Evolutionary conservation across 768 basidiomycete species (phyloP).

Genomic region (Kwoniella botswanensis): DNA sequence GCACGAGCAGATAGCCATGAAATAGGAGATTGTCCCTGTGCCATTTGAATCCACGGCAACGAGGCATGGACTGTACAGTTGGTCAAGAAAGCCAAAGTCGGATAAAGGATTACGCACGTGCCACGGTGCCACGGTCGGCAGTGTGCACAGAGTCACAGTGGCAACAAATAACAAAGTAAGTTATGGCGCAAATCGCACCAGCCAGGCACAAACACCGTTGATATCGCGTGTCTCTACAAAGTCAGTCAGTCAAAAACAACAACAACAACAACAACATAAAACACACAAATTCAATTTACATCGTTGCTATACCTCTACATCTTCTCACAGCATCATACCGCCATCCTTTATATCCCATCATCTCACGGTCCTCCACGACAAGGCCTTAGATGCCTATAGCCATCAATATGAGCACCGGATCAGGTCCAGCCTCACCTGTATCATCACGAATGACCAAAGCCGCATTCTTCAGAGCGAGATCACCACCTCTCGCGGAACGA

Average conservation of each 20-base stretch:
- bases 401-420: slow-evolving; percentile 11
- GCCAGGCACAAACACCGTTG: slow-evolving; percentile 3
- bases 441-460: slow-evolving; percentile 55
- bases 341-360: background rate
- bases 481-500: slow-evolving; percentile 37
- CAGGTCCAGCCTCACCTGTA: slow-evolving; percentile 31
- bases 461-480: slow-evolving; percentile 56
- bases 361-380: background rate
- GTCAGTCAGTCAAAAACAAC: background rate
- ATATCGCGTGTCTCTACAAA: slow-evolving; percentile 7
- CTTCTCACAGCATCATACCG: background rate
- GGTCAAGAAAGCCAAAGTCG: background rate
- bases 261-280: slow-evolving; percentile 12
- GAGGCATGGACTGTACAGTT: background rate
- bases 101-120: background rate
- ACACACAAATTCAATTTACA: background rate
- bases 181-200: background rate
- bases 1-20: background rate
- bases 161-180: background rate
- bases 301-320: background rate
- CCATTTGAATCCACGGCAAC: background rate
- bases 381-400: slow-evolving; percentile 19
- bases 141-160: background rate
- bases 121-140: background rate
- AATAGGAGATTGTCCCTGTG: background rate